Evolutionary conservation across 176 grass and related monocot genomes (phyloP), one percentile per base, ranked within the genome.

Genomic region (Carex pumila): DNA sequence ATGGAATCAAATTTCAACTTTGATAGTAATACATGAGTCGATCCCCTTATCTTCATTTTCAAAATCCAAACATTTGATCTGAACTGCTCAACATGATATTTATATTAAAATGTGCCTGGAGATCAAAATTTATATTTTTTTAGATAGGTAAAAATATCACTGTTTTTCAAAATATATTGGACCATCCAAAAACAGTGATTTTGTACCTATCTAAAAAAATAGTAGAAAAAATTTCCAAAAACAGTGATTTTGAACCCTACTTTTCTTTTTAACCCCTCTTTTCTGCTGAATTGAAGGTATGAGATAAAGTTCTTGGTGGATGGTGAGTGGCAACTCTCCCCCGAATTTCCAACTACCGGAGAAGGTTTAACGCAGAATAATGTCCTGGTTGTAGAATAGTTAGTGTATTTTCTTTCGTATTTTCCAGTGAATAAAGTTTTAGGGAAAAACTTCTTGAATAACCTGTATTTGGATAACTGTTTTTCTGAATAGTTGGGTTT

Each of bases 301-400:
- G 96, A 98, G 83, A 93, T 98, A 85, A 98, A 98, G 83, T 93
- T 95, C 85, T 87, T 98, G 93, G 96, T 92, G 34, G 89, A 95
- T 22, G 93, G 89, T 34, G 93, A 98, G 65, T 98, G 96, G 96
- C 89, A 87, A 34, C 61, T 98, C 54, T 98, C 96, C 41, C 81
- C 88, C 0, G 91, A 95, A 81, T 90, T 92, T 69, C 96, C 91
- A 5, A 88, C 89, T 3, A 59, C 76, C 41, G 93, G 93, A 15
- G 91, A 95, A 39, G 96, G 91, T 12, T 59, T 85, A 68, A 89
- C 43, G 50, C 58, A 90, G 83, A 98, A 98, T 85, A 98, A 98
- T 75, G 79, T 93, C 36, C 72, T 98, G 1, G 12, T 85, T 1
- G 89, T 98, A 67, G 50, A 87, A 72, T 88, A 91, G 47, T 61